Percentiles rank a stretch among this genome's conserved stretches.
These are phyloP conservation scores for Ophiostoma angusticollis DNA, from an alignment of 2,329 filamentous ascomycete genomes.

Conservation along the genomic window DNA sequence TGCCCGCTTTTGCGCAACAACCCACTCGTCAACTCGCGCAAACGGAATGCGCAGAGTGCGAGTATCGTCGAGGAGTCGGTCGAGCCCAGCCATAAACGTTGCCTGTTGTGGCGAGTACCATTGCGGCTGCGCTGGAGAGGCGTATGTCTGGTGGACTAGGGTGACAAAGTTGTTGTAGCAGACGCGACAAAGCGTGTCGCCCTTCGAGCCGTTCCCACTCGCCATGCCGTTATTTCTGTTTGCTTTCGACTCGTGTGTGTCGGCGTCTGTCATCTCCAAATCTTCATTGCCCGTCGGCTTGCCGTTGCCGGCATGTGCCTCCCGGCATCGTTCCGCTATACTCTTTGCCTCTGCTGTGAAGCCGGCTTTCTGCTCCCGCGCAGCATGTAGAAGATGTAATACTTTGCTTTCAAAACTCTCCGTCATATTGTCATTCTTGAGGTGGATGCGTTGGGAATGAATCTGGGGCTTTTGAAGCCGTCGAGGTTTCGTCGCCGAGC, in stretches of 20 bases:
- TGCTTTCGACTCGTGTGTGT: conserved; percentile 14
- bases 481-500: too few relatives aligned
- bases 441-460: not conserved
- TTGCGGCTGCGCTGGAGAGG: conserved; percentile 25
- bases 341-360: conserved; percentile 1
- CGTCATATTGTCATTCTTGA: conserved; percentile 3
- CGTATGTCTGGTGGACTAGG: conserved; percentile 29
- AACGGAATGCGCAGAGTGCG: conserved; percentile 30
- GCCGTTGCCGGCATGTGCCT: conserved; percentile 4
- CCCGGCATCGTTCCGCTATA: conserved; percentile 4
- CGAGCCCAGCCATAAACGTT: conserved; percentile 37
- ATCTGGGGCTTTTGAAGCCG: not conserved
- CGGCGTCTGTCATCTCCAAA: conserved; percentile 24
- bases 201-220: conserved; percentile 14
- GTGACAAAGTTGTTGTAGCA: conserved; percentile 37
- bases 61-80: conserved; percentile 35
- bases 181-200: conserved; percentile 27
- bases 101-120: conserved; percentile 38
- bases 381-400: conserved; percentile 7
- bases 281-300: conserved; percentile 7
- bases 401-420: conserved; percentile 6
- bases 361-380: conserved; percentile 8
- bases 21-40: conserved; percentile 33
- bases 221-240: conserved; percentile 17
- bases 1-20: conserved; percentile 37